Evolutionary conservation across 495 filamentous ascomycete genomes (phyloP), one percentile per base, ranked within the genome.

Genomic region (Aspergillus taichungensis): DNA sequence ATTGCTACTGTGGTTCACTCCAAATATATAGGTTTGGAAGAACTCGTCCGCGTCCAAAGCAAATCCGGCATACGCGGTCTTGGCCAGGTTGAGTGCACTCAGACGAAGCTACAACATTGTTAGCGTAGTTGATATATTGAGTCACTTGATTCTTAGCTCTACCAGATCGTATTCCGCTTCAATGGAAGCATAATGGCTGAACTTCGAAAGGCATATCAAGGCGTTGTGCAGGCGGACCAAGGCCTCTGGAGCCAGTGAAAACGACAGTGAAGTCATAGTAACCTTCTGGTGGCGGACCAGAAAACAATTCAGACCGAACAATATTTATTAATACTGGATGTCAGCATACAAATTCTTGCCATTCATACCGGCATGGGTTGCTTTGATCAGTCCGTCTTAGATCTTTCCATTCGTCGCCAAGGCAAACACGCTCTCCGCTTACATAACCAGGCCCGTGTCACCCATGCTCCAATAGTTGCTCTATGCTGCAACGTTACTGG

Each of bases 11-110:
- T 29, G 39, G 0, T 35, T 39, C 2, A 56, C 18, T 8, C 46
- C 52, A 34, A 72, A 72, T 0, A 57, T 52, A 60, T 95, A 98
- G 14, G 72, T 74, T 18, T 84, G 77, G 57, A 96, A 98, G 66
- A 96, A 98, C n/a, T 69, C 66, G 44, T 71, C 73, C 24, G 74
- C 74, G 39, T 83, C 78, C 32, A 95, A 79, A 9, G 76, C 76
- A 53, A 95, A 86, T 11, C 86, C 87, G 0, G 84, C 80, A 66
- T 95, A 95, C 34, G 88, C 88, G 13, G 92, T 94, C 58, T 94
- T 94, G 11, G 89, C 87, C n/a, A 82, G 76, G 64, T 97, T 98
- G 33, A 98, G 70, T 3, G 87, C 81, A 30, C 86, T 89, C 40
- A 98, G 59, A 13, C 82, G 76, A 37, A 96, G 79, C 85, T 94